Evolutionary conservation across 1,284 basidiomycete genomes (phyloP), one percentile per base, ranked within the genome.

Genomic region (Leccinum variabile): DNA sequence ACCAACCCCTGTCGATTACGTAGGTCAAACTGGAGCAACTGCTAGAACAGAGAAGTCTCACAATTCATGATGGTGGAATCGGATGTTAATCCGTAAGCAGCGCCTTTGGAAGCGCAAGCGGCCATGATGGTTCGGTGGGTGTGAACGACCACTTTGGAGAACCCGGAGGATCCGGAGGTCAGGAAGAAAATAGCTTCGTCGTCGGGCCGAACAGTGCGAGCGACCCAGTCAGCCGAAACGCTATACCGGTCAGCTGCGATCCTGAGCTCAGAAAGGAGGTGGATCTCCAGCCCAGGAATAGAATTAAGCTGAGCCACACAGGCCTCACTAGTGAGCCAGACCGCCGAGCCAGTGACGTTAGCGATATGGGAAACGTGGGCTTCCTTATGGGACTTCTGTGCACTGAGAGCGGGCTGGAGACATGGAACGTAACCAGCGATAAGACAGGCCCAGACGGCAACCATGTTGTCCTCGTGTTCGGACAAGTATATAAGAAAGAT

Each of bases 101-200:
- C 18, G 0, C 62, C 71, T 62, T 74, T 74, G 11, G 71, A 59
- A 9, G n/a, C 50, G 28, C 70, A 72, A 11, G 70, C 70, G 2
- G 72, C 67, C 14, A 71, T 16, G 13, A 74, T 74, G 2, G 71
- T 72, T 7, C 69, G 68, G 63, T 76, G 71, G 0, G 69, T 77
- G 56, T 76, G 69, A 9, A 76, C 71, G 37, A 78, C 75, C 0
- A 69, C 75, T 61, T 78, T 77, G 2, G 73, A 71, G 54, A 76
- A 76, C 0, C 75, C 76, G 3, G 76, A 75, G 1, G 75, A 77
- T 6, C 75, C 75, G 0, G 76, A 76, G 3, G 76, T 77, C 55
- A 77, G 57, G 61, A 77, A 66, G 58, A 70, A 46, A 18, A 73
- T 67, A 5, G 69, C 70, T 28, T 72, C 71, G 13, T 74, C 72